Conservation (phyloP, 768 basidiomycete species). For the Amanita rubescens region DNA sequence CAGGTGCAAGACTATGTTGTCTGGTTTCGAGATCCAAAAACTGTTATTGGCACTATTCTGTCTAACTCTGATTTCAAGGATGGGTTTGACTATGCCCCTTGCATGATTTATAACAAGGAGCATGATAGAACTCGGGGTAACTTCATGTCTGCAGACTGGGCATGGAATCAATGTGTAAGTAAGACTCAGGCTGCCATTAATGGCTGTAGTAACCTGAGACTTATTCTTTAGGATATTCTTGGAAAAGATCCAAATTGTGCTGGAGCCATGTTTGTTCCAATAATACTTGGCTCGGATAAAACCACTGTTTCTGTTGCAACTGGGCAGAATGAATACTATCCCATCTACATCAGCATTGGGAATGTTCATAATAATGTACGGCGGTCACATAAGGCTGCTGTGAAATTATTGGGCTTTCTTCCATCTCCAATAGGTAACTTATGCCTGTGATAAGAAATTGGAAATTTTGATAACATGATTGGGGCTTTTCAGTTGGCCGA, state of each 20-base stretch:
- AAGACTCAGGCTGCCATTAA: too few species aligned
- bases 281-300: slow-evolving; percentile 32
- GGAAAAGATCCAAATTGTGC: slow-evolving; percentile 14
- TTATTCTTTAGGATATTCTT: slow-evolving; percentile 14
- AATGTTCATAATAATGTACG: too few species aligned
- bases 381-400: too few species aligned
- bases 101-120: slow-evolving; percentile 25
- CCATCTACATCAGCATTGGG: neutral
- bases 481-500: too few species aligned
- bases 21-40: too few species aligned
- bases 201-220: too few species aligned
- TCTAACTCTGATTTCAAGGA: neutral
- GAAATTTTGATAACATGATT: too few species aligned
- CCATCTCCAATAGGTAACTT: too few species aligned
- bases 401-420: too few species aligned
- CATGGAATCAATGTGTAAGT: slow-evolving; percentile 15
- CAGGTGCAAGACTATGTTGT: too few species aligned
- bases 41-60: too few species aligned
- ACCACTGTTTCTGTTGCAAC: slow-evolving; percentile 30
- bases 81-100: slow-evolving; percentile 24
- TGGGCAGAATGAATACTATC: slow-evolving; percentile 29
- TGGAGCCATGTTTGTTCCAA: slow-evolving; percentile 23
- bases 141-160: slow-evolving; percentile 35
- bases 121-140: slow-evolving; percentile 21
- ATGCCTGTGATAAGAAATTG: neutral